Base-by-base conservation (phyloP, 352 stramenopile species). In the Pythium pyrilobum region DNA sequence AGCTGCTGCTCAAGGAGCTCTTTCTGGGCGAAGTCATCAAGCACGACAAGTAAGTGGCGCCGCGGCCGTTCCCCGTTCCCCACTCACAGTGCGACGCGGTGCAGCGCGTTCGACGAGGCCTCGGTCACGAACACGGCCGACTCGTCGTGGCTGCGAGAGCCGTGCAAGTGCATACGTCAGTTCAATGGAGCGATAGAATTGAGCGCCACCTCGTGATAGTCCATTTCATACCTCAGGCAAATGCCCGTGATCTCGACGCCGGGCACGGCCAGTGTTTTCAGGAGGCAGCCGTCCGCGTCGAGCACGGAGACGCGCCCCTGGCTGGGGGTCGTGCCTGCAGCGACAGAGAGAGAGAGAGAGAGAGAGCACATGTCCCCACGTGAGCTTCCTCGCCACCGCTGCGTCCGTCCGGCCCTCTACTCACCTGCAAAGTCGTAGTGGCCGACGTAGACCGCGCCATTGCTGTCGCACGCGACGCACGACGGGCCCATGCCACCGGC, bases 341-440 rank as follows among this genome's bases (percentile, higher is more conserved):
- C 15, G 18, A 12, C 5, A 32, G 18, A 36, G 7, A 6, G 5
- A 16, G 5, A 36, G 8, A 49, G 24, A n/a, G n/a, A n/a, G n/a
- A n/a, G n/a, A n/a, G n/a, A n/a, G n/a, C n/a, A n/a, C n/a, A n/a
- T n/a, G n/a, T n/a, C n/a, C n/a, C n/a, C n/a, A n/a, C n/a, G n/a
- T n/a, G n/a, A n/a, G n/a, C n/a, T n/a, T n/a, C n/a, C n/a, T n/a
- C n/a, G n/a, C n/a, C n/a, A n/a, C n/a, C n/a, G n/a, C n/a, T n/a
- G n/a, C n/a, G n/a, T n/a, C n/a, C 31, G 55, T 18, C 25, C 39
- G 39, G 20, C 7, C 11, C 2, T 13, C 12, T 8, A 18, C 10
- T n/a, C 48, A 86, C 77, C 78, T 52, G 80, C 69, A 72, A 94
- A 90, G 57, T 95, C 83, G 56, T 82, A 95, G 51, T 89, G 80